These are phyloP conservation scores for Petasospora rhodanensis DNA, from an alignment of 1,139 yeast genomes.

Conservation along the genomic window DNA sequence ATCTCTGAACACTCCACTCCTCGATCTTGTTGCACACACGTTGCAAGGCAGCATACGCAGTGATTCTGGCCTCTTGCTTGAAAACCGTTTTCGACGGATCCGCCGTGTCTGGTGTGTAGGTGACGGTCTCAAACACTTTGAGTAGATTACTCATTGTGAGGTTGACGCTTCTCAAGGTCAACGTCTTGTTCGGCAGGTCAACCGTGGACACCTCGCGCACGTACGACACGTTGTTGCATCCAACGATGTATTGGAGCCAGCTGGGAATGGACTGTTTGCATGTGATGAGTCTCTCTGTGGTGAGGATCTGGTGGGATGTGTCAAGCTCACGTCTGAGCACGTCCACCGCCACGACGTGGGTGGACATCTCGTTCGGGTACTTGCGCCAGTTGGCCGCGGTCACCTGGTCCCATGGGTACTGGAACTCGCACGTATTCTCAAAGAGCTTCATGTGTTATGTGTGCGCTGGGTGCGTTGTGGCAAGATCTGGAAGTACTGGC, in stretches of 20 bases:
- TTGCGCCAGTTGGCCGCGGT: constrained; percentile 97
- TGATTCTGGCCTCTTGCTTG: constrained; percentile 80
- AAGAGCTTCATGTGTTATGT: constrained; percentile 63
- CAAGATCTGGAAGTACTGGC: no score
- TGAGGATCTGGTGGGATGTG: constrained; percentile 48
- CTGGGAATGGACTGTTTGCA: constrained; percentile 83
- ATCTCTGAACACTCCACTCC: constrained; percentile 88
- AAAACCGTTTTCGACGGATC: constrained; percentile 52
- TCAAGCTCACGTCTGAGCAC: constrained; percentile 70
- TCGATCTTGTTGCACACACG: constrained; percentile 78
- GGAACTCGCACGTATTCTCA: constrained; percentile 60
- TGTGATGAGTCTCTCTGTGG: constrained; percentile 85
- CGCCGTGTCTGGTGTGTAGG: constrained; percentile 62
- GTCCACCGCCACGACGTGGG: constrained; percentile 96
- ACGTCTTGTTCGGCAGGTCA: constrained; percentile 57
- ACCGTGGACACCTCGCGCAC: constrained; percentile 90
- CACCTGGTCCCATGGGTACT: constrained; percentile 90
- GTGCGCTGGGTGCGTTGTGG: no score
- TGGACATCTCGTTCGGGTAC: constrained; percentile 86
- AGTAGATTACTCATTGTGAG: constrained; percentile 75
- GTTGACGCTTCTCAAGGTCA: constrained; percentile 82
- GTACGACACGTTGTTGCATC: constrained; percentile 68
- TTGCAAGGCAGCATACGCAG: constrained; percentile 72
- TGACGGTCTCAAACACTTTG: constrained; percentile 80
- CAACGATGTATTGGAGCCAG: constrained; percentile 75